phyloP scores from a whole-genome alignment of 768 basidiomycete genomes.

The Agaricus sinodeliciosus region DNA sequence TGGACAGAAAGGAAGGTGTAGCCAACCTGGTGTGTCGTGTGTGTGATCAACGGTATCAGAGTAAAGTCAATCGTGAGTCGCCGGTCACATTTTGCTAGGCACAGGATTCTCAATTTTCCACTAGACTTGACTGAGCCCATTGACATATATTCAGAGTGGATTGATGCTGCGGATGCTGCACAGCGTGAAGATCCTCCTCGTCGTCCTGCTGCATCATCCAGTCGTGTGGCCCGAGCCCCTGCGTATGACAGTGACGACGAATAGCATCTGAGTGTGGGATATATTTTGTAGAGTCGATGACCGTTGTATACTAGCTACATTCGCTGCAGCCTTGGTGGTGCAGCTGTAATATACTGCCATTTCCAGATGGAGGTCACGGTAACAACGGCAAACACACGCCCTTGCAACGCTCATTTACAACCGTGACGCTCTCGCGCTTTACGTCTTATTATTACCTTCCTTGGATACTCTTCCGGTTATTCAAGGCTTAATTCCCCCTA shows the following conservation, averaged over 20 bases:
- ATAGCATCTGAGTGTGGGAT: conserved; percentile 13
- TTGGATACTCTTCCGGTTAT: conserved; percentile 10
- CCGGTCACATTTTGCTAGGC: background rate
- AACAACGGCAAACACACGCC: conserved; percentile 9
- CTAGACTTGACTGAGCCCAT: conserved; percentile 82
- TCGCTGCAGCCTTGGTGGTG: background rate
- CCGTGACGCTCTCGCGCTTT: conserved; percentile 1
- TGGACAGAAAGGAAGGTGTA: conserved; percentile 82
- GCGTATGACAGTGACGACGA: conserved; percentile 47
- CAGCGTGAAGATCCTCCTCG: conserved; percentile 58
- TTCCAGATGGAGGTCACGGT: conserved; percentile 2
- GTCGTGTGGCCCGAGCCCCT: conserved; percentile 39
- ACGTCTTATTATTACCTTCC: conserved; percentile 10
- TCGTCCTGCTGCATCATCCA: conserved; percentile 53
- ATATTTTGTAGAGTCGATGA: background rate
- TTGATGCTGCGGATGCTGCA: conserved; percentile 81
- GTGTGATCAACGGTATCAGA: conserved; percentile 83
- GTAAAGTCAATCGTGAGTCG: conserved; percentile 72
- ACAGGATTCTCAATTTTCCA: conserved; percentile 1
- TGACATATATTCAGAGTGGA: conserved; percentile 90
- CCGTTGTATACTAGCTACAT: conserved; percentile 5
- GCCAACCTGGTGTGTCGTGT: conserved; percentile 77
- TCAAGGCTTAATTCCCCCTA: conserved; percentile 12
- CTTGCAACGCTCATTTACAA: conserved; percentile 9
- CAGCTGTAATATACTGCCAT: conserved; percentile 4